Conservation (phyloP, 805 yeast species). For the Spathaspora arborariae region DNA sequence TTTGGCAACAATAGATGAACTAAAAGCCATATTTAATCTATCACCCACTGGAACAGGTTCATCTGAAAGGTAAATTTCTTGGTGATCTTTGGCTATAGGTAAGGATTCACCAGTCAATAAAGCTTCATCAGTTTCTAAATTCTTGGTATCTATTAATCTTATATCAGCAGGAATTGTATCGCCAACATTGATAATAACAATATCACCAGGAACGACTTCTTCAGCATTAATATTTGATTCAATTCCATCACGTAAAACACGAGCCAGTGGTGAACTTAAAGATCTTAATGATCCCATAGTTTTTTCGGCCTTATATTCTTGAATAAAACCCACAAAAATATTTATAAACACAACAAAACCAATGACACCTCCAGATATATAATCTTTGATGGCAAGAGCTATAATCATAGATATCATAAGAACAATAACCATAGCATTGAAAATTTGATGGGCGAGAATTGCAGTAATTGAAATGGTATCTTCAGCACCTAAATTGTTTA, state of each 20-base stretch:
- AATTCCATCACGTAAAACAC: conserved; percentile 58
- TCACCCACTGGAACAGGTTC: conserved; percentile 62
- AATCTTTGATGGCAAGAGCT: conserved; percentile 69
- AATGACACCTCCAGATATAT: conserved; percentile 82
- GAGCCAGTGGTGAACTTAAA: conserved; percentile 67
- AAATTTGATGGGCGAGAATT: conserved; percentile 62
- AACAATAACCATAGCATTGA: conserved; percentile 78
- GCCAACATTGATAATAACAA: conserved; percentile 60
- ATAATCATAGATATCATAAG: conserved; percentile 65
- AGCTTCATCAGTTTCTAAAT: conserved; percentile 71
- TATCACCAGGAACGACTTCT: conserved; percentile 71
- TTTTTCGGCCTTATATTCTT: conserved; percentile 71
- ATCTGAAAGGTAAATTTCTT: conserved; percentile 32
- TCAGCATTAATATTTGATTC: conserved; percentile 56
- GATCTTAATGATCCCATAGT: conserved; percentile 73
- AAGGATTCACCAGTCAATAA: conserved; percentile 63
- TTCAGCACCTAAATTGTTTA: conserved; percentile 59
- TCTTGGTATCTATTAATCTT: conserved; percentile 52
- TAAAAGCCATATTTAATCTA: conserved; percentile 65
- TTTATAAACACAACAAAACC: conserved; percentile 63
- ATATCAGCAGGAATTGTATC: conserved; percentile 77
- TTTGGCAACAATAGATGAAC: conserved; percentile 66
- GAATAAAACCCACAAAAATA: conserved; percentile 63
- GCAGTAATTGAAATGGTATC: conserved; percentile 48
- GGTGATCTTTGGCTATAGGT: conserved; percentile 55